A percentile compares a stretch with the other conserved stretches of the same genome.
Conservation (phyloP, 441 rosid genomes). For the Populus hybrid region DNA sequence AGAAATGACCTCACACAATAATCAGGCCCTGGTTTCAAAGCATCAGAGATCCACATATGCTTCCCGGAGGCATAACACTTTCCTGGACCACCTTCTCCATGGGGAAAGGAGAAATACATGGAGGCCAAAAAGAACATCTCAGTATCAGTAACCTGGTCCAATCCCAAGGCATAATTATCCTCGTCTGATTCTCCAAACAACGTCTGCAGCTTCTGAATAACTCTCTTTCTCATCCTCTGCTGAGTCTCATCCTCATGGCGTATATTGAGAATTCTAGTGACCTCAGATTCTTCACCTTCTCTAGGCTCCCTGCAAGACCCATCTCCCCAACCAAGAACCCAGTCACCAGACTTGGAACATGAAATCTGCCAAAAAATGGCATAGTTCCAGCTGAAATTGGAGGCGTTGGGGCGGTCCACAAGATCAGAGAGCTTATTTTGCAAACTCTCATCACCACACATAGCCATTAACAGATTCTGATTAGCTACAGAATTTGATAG, state of each 20-base stretch:
- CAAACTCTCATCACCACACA: slow-evolving; percentile 64
- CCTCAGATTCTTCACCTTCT: slow-evolving; percentile 65
- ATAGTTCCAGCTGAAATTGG: slow-evolving; percentile 91
- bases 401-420: slow-evolving; percentile 67
- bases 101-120: slow-evolving; percentile 92
- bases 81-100: slow-evolving; percentile 88
- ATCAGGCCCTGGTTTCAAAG: slow-evolving; percentile 43
- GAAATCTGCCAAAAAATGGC: slow-evolving; percentile 94
- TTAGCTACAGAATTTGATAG: slow-evolving; percentile 61
- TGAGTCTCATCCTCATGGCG: slow-evolving; percentile 58
- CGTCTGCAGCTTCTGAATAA: slow-evolving; percentile 72
- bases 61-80: slow-evolving; percentile 71
- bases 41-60: slow-evolving; percentile 69
- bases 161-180: slow-evolving; percentile 69
- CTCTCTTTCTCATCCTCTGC: slow-evolving; percentile 85
- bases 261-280: slow-evolving; percentile 34
- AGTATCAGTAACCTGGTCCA: slow-evolving; percentile 88
- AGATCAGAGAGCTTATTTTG: slow-evolving; percentile 87
- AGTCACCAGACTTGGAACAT: slow-evolving; percentile 73
- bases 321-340: slow-evolving; percentile 90
- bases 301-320: slow-evolving; percentile 87
- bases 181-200: slow-evolving; percentile 84
- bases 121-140: slow-evolving; percentile 94
- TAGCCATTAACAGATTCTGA: slow-evolving; percentile 53
- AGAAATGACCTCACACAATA: slow-evolving; percentile 89